These are phyloP conservation scores for Avena eriantha DNA, from an alignment of 176 grass and related monocot species.

Conservation along the genomic window DNA sequence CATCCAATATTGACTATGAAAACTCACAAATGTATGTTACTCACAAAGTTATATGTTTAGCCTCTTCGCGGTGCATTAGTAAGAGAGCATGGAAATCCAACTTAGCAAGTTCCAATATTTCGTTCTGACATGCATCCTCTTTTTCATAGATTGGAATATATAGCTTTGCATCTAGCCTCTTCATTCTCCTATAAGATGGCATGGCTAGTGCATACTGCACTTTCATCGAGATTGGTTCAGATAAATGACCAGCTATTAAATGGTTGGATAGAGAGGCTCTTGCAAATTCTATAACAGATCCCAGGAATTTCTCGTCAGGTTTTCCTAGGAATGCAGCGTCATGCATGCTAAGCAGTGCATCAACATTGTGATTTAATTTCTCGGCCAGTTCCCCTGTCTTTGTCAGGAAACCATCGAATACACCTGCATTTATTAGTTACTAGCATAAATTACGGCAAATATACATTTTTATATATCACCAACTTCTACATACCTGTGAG, in stretches of 20 bases:
- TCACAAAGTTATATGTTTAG: constrained; percentile 36
- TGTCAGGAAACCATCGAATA: too few relatives aligned
- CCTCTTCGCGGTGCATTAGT: constrained; percentile 46
- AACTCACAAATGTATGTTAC: background rate
- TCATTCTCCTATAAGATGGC: constrained; percentile 20
- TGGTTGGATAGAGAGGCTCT: background rate
- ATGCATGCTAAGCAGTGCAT: too few relatives aligned
- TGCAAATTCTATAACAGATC: too few relatives aligned
- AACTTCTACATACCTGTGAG: too few relatives aligned
- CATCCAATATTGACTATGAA: too few relatives aligned
- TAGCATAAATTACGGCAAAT: too few relatives aligned
- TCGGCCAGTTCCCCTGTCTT: too few relatives aligned
- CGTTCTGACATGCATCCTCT: background rate
- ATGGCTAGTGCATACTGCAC: constrained; percentile 11
- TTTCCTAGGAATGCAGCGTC: too few relatives aligned
- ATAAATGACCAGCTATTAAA: background rate
- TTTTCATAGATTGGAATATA: constrained; percentile 41
- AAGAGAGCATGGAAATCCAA: constrained; percentile 42
- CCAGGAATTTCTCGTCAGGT: too few relatives aligned
- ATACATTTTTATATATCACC: too few relatives aligned
- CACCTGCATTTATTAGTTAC: too few relatives aligned
- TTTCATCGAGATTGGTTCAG: background rate
- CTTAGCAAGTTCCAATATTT: constrained; percentile 46
- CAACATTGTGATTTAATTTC: too few relatives aligned
- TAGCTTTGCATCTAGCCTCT: constrained; percentile 31